Percentiles rank a stretch among this genome's conserved stretches.
phyloP scores from a whole-genome alignment of 805 yeast genomes.

The Danielia oregonensis region DNA sequence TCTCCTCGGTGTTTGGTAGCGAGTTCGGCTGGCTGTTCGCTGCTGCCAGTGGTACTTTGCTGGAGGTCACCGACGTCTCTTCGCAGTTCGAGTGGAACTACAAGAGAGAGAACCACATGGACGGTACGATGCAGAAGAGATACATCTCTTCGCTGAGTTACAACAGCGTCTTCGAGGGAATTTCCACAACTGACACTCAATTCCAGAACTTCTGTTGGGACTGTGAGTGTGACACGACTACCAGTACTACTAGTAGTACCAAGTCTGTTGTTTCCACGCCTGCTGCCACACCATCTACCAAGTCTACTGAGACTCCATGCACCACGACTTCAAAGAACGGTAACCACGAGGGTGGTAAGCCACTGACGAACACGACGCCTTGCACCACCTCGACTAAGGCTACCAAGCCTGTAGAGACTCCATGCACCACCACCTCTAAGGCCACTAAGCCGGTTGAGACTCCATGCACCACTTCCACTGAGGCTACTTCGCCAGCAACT shows the following conservation, averaged over 20 bases:
- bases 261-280: too few species aligned
- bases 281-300: background rate
- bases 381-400: too few species aligned
- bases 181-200: background rate
- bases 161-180: background rate
- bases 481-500: background rate
- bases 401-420: too few species aligned
- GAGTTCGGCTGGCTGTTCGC: background rate
- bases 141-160: too few species aligned
- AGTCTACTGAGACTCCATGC: background rate
- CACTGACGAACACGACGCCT: too few species aligned
- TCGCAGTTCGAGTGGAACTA: too few species aligned
- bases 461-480: background rate
- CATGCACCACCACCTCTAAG: too few species aligned
- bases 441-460: too few species aligned
- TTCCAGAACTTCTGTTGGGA: conserved; percentile 1
- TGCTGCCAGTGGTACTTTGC: background rate
- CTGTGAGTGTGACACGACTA: background rate
- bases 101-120: too few species aligned
- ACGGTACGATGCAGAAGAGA: too few species aligned
- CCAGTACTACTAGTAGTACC: too few species aligned
- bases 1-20: conserved; percentile 1
- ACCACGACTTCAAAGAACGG: background rate
- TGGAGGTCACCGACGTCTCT: background rate
- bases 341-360: too few species aligned